Evolutionary conservation across 2,329 filamentous ascomycete species (phyloP).

Genomic region (Colletotrichum scovillei): DNA sequence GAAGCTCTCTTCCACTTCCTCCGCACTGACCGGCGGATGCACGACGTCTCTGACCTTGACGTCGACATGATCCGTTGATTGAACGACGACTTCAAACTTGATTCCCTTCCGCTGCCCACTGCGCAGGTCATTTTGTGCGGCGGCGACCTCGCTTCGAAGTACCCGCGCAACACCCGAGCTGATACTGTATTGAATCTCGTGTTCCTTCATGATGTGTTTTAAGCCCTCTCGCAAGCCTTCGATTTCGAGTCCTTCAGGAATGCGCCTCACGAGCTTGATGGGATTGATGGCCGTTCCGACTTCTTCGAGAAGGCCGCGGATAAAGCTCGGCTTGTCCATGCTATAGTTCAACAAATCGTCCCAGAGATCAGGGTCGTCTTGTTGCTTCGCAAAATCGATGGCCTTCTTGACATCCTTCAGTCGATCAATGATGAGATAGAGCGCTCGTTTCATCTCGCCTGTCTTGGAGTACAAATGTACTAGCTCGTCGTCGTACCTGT

Average conservation of each 20-base stretch:
- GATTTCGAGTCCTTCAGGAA: constrained; percentile 93
- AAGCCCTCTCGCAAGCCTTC: constrained; percentile 90
- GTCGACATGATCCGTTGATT: constrained; percentile 55
- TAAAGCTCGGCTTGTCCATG: constrained; percentile 98
- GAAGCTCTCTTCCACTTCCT: constrained; percentile 36
- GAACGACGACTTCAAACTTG: constrained; percentile 81
- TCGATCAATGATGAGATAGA: constrained; percentile 94
- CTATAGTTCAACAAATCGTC: constrained; percentile 93
- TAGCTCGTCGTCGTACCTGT: constrained; percentile 89
- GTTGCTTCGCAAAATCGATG: constrained; percentile 93
- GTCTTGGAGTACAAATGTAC: constrained; percentile 96
- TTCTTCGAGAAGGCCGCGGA: constrained; percentile 89
- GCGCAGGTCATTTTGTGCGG: constrained; percentile 83
- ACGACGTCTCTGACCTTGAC: constrained; percentile 53
- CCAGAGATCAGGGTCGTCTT: constrained; percentile 93
- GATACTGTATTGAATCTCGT: constrained; percentile 95
- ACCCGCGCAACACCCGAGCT: constrained; percentile 90
- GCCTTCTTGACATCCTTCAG: constrained; percentile 91
- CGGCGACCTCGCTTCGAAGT: constrained; percentile 85
- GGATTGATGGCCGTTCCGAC: constrained; percentile 95
- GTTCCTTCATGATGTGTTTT: constrained; percentile 91
- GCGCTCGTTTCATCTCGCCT: constrained; percentile 89
- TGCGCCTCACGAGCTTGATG: constrained; percentile 87
- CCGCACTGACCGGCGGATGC: constrained; percentile 20
- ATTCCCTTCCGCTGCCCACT: constrained; percentile 85